Conservation (phyloP, 2,329 filamentous ascomycete species). For the Pezicula neosporulosa region DNA sequence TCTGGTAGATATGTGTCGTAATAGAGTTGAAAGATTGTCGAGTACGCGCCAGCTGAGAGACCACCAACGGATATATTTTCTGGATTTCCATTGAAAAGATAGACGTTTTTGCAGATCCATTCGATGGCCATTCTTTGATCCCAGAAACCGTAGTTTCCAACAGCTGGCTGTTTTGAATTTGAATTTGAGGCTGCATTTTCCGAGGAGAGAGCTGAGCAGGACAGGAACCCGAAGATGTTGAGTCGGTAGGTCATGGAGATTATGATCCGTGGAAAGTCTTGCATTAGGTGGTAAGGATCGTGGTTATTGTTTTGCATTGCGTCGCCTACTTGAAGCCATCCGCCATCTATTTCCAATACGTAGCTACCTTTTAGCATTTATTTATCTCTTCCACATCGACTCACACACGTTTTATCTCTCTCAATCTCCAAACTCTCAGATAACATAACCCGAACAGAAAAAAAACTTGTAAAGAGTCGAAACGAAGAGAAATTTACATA, state of each 20-base stretch:
- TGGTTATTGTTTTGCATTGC: constrained; percentile 35
- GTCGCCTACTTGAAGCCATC: constrained; percentile 42
- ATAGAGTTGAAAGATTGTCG: constrained; percentile 13
- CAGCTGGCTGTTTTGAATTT: constrained; percentile 10
- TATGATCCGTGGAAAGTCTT: constrained; percentile 26
- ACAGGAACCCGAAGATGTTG: constrained; percentile 46
- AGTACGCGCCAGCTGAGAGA: constrained; percentile 39
- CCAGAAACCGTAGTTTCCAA: constrained; percentile 36
- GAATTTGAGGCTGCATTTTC: constrained; percentile 13
- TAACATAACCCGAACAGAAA: background rate
- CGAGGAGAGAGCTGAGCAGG: constrained; percentile 31
- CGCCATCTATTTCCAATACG: constrained; percentile 31
- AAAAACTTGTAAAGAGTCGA: background rate
- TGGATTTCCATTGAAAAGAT: constrained; percentile 34
- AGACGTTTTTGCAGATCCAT: constrained; percentile 46
- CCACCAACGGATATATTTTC: constrained; percentile 40
- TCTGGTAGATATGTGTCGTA: background rate
- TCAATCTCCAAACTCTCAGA: background rate
- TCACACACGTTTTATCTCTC: background rate
- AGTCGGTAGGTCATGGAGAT: constrained; percentile 43
- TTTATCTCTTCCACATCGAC: background rate
- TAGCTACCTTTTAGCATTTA: background rate
- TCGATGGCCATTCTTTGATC: constrained; percentile 46
- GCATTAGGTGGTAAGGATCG: constrained; percentile 33
- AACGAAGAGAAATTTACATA: background rate